Percentiles rank a stretch among this genome's conserved stretches.
These are phyloP conservation scores for Fraxinus quadrangulata DNA, from an alignment of 257 asterid species.

Conservation along the genomic window DNA sequence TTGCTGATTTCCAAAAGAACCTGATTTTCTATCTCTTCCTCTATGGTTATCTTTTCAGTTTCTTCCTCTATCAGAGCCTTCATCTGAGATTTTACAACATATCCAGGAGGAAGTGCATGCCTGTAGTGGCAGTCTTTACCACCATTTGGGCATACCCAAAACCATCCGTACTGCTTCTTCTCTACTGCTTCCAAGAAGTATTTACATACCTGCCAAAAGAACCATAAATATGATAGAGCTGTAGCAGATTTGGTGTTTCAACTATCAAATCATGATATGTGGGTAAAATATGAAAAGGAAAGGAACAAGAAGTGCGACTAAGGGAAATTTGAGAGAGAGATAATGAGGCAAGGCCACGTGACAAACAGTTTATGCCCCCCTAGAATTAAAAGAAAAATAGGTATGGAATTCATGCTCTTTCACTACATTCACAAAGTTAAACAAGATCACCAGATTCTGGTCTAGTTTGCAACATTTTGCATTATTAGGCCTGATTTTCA, in stretches of 20 bases:
- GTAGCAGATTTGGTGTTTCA: neutral
- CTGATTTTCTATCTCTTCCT: slow-evolving; percentile 97
- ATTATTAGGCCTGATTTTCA: neutral
- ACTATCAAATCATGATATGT: slow-evolving; percentile 6
- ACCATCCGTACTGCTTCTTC: slow-evolving; percentile 98
- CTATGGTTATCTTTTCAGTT: slow-evolving; percentile 66
- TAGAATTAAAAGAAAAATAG: neutral
- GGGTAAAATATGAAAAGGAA: neutral
- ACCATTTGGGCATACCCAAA: slow-evolving; percentile 97
- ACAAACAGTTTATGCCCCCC: neutral
- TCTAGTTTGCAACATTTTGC: neutral
- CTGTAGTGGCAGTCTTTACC: slow-evolving; percentile 84
- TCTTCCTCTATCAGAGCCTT: slow-evolving; percentile 95
- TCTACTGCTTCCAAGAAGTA: slow-evolving; percentile 96
- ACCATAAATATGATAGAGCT: neutral
- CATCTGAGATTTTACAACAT: slow-evolving; percentile 91
- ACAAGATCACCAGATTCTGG: slow-evolving; percentile 1
- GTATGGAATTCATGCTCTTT: slow-evolving; percentile 5
- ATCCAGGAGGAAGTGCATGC: slow-evolving; percentile 98
- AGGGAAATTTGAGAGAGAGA: neutral
- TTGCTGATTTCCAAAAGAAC: slow-evolving; percentile 32
- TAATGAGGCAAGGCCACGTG: neutral
- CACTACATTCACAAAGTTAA: neutral
- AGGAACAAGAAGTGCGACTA: neutral
- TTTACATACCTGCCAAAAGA: slow-evolving; percentile 66